phyloP scores from a whole-genome alignment of 2,329 filamentous ascomycete genomes.

The Neonectria magnoliae region DNA sequence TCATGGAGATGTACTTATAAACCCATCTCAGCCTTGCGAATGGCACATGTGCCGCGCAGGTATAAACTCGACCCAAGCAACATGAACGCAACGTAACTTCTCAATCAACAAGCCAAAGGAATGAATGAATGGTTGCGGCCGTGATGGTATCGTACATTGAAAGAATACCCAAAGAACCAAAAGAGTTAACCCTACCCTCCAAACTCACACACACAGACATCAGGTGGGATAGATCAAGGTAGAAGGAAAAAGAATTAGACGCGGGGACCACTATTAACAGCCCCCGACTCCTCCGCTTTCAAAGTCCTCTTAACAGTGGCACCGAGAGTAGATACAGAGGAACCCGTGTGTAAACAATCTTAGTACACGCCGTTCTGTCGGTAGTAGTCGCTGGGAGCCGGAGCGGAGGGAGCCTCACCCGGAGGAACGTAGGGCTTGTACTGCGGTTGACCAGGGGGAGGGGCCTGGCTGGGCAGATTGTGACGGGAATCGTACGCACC shows the following conservation, averaged over 20 bases:
- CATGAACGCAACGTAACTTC: not conserved
- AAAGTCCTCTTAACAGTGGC: not conserved
- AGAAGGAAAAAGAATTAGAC: not conserved
- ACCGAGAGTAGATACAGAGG: not conserved
- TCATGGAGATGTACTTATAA: not conserved
- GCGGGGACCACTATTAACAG: not conserved
- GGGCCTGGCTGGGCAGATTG: slow-evolving; percentile 58
- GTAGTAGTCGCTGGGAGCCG: slow-evolving; percentile 67
- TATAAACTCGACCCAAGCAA: not conserved
- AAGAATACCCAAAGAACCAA: slow-evolving; percentile 14
- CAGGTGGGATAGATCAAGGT: slow-evolving; percentile 4
- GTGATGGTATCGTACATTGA: slow-evolving; percentile 27
- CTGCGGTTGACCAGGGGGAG: slow-evolving; percentile 55
- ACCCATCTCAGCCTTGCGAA: not conserved
- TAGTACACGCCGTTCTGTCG: slow-evolving; percentile 54
- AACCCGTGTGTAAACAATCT: not conserved
- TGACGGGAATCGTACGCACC: slow-evolving; percentile 61
- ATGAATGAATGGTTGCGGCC: slow-evolving; percentile 13
- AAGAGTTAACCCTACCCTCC: slow-evolving; percentile 4
- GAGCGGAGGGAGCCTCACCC: slow-evolving; percentile 58
- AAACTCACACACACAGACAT: slow-evolving; percentile 6
- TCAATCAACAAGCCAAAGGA: slow-evolving; percentile 11
- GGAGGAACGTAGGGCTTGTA: slow-evolving; percentile 71
- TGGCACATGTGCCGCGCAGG: not conserved
- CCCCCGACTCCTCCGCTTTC: not conserved